Conservation (phyloP, 129 eudicot species). For the Escallonia rubra region DNA sequence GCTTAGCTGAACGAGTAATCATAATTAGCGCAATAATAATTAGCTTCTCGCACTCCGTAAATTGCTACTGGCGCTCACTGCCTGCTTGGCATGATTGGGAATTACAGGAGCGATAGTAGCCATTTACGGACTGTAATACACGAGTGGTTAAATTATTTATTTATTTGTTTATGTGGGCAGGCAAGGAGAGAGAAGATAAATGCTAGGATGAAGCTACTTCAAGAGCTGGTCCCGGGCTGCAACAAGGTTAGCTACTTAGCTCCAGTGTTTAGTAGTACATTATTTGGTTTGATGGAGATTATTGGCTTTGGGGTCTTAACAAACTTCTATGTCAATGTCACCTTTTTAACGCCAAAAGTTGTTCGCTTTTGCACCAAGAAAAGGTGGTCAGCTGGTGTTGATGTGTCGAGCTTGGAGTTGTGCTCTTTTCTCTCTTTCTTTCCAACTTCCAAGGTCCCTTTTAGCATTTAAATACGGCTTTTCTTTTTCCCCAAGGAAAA, state of each 20-base stretch:
- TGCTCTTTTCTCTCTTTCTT: not conserved
- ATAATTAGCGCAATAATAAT: conserved; percentile 17
- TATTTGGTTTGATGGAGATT: conserved; percentile 4
- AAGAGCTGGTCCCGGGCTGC: conserved; percentile 98
- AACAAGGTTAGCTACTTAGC: conserved; percentile 54
- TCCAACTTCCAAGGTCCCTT: no score
- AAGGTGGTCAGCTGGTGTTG: conserved; percentile 13
- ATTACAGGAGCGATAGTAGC: no score
- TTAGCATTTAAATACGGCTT: no score
- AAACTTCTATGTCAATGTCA: conserved; percentile 23
- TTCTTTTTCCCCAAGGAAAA: no score
- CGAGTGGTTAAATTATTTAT: conserved; percentile 5
- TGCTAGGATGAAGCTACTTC: conserved; percentile 95
- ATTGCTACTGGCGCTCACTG: no score
- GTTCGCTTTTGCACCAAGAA: conserved; percentile 29
- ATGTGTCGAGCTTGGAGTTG: conserved; percentile 16
- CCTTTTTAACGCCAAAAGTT: conserved; percentile 25
- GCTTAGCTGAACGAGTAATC: conserved; percentile 94
- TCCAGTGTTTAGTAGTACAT: not conserved
- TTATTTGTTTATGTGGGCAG: conserved; percentile 25
- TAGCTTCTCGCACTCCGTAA: no score
- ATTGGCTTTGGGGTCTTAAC: not conserved
- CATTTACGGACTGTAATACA: no score
- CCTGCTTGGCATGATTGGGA: no score
- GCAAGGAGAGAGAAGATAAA: conserved; percentile 99